A percentile compares a stretch with the other conserved stretches of the same genome.
phyloP scores from a whole-genome alignment of 192 early-diverging fungal genomes.

The Mortierella claussenii region DNA sequence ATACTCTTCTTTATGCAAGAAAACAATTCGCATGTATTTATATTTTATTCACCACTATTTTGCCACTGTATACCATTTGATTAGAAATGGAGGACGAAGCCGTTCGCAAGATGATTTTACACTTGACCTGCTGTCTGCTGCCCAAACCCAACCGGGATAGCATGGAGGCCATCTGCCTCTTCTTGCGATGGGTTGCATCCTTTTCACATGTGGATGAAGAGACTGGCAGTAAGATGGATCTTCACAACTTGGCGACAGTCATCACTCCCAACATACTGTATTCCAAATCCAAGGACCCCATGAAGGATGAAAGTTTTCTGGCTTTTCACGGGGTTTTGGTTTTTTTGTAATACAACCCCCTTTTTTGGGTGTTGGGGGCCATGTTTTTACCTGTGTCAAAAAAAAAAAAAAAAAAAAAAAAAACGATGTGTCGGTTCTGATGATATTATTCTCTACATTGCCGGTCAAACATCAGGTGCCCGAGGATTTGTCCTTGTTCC shows the following conservation, averaged over 20 bases:
- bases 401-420: neutral
- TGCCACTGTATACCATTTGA: no score
- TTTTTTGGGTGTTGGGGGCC: conserved; percentile 69
- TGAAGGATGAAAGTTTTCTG: conserved; percentile 76
- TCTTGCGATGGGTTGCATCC: conserved; percentile 86
- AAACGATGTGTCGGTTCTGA: neutral
- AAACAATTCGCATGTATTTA: no score
- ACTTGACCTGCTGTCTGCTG: conserved; percentile 84
- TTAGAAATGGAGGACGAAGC: conserved; percentile 62
- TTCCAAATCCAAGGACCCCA: conserved; percentile 84
- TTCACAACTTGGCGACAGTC: conserved; percentile 91
- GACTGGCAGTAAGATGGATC: conserved; percentile 91
- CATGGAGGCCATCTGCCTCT: conserved; percentile 88
- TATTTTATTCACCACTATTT: no score
- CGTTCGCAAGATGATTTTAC: conserved; percentile 74
- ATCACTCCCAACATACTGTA: conserved; percentile 95
- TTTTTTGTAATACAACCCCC: conserved; percentile 71
- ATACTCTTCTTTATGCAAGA: no score
- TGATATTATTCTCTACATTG: neutral
- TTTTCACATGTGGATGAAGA: conserved; percentile 75
- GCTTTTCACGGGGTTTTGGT: conserved; percentile 75
- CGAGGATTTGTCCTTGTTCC: conserved; percentile 60
- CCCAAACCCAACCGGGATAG: conserved; percentile 93
- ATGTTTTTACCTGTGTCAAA: no score
- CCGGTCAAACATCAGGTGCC: conserved; percentile 54